phyloP scores from a whole-genome alignment of 2,329 filamentous ascomycete species.

The Canariomyces notabilis region DNA sequence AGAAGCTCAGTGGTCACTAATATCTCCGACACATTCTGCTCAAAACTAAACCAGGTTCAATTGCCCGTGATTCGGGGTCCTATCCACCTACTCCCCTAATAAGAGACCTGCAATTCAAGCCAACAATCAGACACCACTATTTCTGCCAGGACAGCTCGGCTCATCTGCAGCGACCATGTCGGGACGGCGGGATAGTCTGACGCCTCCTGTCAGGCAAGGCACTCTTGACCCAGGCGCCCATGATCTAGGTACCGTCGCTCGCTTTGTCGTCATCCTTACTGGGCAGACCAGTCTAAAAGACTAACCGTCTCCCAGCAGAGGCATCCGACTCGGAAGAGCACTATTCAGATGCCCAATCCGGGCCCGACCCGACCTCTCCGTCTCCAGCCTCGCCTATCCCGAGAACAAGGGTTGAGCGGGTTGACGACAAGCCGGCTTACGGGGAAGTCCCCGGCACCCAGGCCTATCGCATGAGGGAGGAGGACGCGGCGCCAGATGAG shows the following conservation, averaged over 20 bases:
- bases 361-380: conserved; percentile 34
- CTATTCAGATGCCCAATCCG: conserved; percentile 62
- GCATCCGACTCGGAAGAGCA: conserved; percentile 64
- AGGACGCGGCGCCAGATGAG: conserved; percentile 57
- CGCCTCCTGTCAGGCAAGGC: conserved; percentile 37
- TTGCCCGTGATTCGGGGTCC: background rate
- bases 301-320: conserved; percentile 32
- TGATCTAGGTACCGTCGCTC: conserved; percentile 45
- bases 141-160: background rate
- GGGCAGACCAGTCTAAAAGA: conserved; percentile 1
- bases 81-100: background rate
- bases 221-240: conserved; percentile 54
- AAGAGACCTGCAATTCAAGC: conserved; percentile 3
- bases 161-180: conserved; percentile 20
- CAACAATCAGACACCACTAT: background rate
- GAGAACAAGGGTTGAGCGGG: conserved; percentile 54
- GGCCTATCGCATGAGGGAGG: conserved; percentile 50
- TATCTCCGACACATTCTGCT: too few relatives aligned
- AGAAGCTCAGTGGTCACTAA: too few relatives aligned
- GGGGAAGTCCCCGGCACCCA: conserved; percentile 59
- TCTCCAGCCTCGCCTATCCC: conserved; percentile 47
- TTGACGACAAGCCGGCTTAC: conserved; percentile 53
- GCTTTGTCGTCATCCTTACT: conserved; percentile 1
- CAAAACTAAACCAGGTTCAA: too few relatives aligned
- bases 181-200: conserved; percentile 35